Conservation (phyloP, 768 basidiomycete species). For the Dictyophora rubrovolvata region DNA sequence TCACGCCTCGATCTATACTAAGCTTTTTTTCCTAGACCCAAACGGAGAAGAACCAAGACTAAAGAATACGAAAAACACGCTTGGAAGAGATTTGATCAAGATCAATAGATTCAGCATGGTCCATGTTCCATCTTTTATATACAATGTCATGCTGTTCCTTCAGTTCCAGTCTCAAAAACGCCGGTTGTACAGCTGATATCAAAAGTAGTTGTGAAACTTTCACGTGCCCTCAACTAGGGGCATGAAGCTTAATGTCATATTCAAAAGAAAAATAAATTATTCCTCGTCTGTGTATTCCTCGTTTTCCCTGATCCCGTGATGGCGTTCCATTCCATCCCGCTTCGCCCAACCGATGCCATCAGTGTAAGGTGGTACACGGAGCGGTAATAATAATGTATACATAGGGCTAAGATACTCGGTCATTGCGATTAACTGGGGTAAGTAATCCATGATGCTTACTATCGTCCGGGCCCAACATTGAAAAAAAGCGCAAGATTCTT, state of each 20-base stretch:
- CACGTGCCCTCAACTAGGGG: neutral
- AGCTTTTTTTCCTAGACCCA: constrained; percentile 30
- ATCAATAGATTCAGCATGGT: constrained; percentile 19
- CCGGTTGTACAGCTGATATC: too few relatives aligned
- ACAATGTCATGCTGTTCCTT: too few relatives aligned
- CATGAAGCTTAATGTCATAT: neutral
- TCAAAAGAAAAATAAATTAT: constrained; percentile 12
- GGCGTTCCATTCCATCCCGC: constrained; percentile 48
- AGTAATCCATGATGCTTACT: constrained; percentile 43
- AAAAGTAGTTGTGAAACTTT: neutral
- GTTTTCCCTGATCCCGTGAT: constrained; percentile 53
- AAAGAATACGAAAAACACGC: constrained; percentile 72
- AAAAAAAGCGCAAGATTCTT: constrained; percentile 79
- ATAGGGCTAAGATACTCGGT: constrained; percentile 40
- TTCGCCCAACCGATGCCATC: constrained; percentile 80
- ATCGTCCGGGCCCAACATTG: constrained; percentile 70
- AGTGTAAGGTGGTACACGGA: constrained; percentile 70
- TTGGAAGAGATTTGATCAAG: constrained; percentile 60
- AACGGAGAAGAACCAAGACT: constrained; percentile 37
- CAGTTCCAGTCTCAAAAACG: too few relatives aligned
- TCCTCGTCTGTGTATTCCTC: constrained; percentile 87
- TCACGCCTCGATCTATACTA: neutral
- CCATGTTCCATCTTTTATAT: neutral
- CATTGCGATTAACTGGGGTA: neutral
- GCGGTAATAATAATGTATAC: constrained; percentile 73